Conservation (phyloP, 2,329 filamentous ascomycete genomes). For the Pseudodiploospora longispora region DNA sequence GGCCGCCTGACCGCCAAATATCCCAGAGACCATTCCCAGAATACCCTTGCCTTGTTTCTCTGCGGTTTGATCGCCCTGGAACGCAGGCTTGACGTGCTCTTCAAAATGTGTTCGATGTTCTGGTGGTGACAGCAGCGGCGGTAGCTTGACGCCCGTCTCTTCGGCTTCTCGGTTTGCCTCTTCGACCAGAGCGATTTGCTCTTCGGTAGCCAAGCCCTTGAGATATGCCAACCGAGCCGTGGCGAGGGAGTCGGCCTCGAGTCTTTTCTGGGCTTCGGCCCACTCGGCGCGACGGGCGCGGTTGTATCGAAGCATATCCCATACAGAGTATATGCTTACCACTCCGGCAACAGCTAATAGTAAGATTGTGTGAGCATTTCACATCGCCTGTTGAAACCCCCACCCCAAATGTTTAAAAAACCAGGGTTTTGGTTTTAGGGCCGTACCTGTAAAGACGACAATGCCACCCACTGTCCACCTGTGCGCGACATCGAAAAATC, state of each 20-base stretch:
- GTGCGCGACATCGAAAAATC: slow-evolving; percentile 48
- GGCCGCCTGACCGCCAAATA: slow-evolving; percentile 16
- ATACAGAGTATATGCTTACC: slow-evolving; percentile 50
- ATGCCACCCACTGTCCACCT: slow-evolving; percentile 46
- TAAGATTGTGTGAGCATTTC: no score
- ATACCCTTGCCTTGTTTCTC: slow-evolving; percentile 26
- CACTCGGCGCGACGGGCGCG: slow-evolving; percentile 52
- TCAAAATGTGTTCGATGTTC: slow-evolving; percentile 28
- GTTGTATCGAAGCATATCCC: slow-evolving; percentile 55
- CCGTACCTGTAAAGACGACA: slow-evolving; percentile 49
- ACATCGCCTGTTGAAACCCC: no score
- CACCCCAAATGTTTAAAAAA: no score
- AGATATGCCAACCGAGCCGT: slow-evolving; percentile 53
- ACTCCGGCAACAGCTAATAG: slow-evolving; percentile 43
- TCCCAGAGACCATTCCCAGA: slow-evolving; percentile 24
- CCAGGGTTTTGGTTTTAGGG: not conserved
- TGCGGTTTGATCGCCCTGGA: slow-evolving; percentile 16
- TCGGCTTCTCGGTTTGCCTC: slow-evolving; percentile 44
- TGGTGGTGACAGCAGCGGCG: slow-evolving; percentile 42
- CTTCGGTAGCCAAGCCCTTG: slow-evolving; percentile 47
- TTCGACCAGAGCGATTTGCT: slow-evolving; percentile 49
- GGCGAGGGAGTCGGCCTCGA: slow-evolving; percentile 47
- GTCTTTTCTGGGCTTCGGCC: slow-evolving; percentile 44
- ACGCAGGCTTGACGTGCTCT: slow-evolving; percentile 24
- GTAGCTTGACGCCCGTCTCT: slow-evolving; percentile 37